phyloP scores from a whole-genome alignment of 495 filamentous ascomycete species.

The Rhizodiscina lignyota region DNA sequence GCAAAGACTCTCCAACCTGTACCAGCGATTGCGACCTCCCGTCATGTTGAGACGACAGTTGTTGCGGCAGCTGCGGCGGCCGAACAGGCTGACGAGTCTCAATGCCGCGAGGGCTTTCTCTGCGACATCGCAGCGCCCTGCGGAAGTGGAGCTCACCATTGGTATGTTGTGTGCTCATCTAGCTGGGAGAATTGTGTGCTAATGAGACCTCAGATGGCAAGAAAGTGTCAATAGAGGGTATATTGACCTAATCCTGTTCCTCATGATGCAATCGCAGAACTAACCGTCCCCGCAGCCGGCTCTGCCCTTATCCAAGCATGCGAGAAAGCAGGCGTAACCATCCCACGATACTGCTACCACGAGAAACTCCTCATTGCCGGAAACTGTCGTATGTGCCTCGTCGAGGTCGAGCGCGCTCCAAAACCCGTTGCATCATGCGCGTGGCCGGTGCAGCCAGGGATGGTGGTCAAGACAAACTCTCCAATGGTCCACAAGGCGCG shows the following conservation, averaged over 20 bases:
- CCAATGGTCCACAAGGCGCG: constrained; percentile 91
- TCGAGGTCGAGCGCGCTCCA: constrained; percentile 88
- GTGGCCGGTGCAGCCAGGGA: constrained; percentile 95
- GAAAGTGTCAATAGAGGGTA: constrained; percentile 92
- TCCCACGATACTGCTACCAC: constrained; percentile 98
- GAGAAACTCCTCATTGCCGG: constrained; percentile 98
- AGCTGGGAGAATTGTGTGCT: constrained; percentile 16
- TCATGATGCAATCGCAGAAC: constrained; percentile 7
- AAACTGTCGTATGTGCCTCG: constrained; percentile 98
- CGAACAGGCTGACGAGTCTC: constrained; percentile 43
- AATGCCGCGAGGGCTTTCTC: constrained; percentile 56
- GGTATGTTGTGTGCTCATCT: too few relatives aligned
- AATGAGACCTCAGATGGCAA: constrained; percentile 60
- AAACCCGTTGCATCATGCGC: constrained; percentile 97
- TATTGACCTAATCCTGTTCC: constrained; percentile 18
- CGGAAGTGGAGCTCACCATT: constrained; percentile 90
- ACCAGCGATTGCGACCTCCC: not conserved
- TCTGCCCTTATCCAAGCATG: constrained; percentile 97
- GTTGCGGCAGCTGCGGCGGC: constrained; percentile 71
- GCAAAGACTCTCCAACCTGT: not conserved
- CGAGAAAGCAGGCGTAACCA: constrained; percentile 86
- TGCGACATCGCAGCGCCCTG: constrained; percentile 50
- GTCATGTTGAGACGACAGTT: constrained; percentile 74
- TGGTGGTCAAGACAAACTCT: constrained; percentile 97
- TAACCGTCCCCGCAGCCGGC: constrained; percentile 36